phyloP scores from a whole-genome alignment of 345 rosid genomes.

The Noccaea caerulescens region DNA sequence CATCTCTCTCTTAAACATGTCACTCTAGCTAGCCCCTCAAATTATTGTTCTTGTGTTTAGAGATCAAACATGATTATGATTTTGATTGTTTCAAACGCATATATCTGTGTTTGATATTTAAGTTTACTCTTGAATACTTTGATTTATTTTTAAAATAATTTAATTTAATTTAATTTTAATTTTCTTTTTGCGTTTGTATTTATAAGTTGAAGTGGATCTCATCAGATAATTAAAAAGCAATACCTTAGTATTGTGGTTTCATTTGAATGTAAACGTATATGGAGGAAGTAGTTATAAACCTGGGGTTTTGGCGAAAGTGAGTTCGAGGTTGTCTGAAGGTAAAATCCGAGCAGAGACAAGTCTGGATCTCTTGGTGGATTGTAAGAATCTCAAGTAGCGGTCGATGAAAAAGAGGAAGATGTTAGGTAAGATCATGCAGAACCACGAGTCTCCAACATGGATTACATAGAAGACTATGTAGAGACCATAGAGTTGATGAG shows the following conservation, averaged over 20 bases:
- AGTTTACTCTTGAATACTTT: neutral
- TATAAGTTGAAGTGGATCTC: slow-evolving; percentile 27
- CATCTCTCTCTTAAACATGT: neutral
- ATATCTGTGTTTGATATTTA: neutral
- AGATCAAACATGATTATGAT: neutral
- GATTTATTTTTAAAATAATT: too few relatives aligned
- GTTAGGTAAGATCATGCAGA: slow-evolving; percentile 62
- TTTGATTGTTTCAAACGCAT: slow-evolving; percentile 1
- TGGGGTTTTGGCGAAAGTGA: slow-evolving; percentile 61
- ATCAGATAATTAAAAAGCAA: neutral
- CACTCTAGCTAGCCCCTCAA: neutral
- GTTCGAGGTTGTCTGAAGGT: slow-evolving; percentile 54
- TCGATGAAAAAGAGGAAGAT: slow-evolving; percentile 71
- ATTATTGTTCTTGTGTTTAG: slow-evolving; percentile 1
- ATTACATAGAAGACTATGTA: slow-evolving; percentile 60
- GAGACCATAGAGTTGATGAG: slow-evolving; percentile 55
- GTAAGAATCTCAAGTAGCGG: slow-evolving; percentile 67
- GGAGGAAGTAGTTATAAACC: slow-evolving; percentile 38
- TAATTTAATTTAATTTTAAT: neutral
- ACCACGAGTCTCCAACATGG: slow-evolving; percentile 63
- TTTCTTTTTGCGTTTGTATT: neutral
- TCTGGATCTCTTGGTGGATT: slow-evolving; percentile 51
- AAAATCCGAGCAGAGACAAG: slow-evolving; percentile 58
- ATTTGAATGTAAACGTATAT: slow-evolving; percentile 7
- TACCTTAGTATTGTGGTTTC: neutral